Conservation (phyloP, 768 basidiomycete species). For the Trichaptum fuscoviolaceum region DNA sequence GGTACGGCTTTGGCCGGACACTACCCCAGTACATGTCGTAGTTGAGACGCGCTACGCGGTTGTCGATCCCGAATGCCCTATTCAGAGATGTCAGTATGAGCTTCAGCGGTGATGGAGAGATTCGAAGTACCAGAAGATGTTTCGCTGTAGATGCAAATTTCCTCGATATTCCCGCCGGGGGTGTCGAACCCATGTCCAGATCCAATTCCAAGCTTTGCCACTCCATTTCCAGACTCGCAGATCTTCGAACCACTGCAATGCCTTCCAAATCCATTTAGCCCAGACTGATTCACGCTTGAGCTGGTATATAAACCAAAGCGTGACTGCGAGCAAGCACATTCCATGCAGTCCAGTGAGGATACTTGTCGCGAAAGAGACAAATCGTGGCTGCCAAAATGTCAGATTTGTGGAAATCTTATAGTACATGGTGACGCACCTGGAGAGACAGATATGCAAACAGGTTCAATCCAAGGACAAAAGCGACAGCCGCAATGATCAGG, state of each 20-base stretch:
- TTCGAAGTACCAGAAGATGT: background rate
- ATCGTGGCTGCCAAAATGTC: background rate
- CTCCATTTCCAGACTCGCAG: background rate
- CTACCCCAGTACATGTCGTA: background rate
- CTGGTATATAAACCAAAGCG: background rate
- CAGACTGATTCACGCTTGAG: background rate
- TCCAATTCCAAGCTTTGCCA: background rate
- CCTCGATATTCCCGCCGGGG: background rate
- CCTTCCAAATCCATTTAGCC: background rate
- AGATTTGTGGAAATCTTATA: background rate
- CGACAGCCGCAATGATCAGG: background rate
- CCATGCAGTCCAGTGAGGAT: background rate
- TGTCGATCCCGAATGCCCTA: background rate
- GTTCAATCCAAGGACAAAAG: background rate
- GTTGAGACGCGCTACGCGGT: background rate
- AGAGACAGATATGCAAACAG: background rate
- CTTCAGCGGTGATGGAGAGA: background rate
- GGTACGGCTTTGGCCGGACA: background rate
- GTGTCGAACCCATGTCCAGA: background rate
- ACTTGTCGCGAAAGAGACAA: background rate
- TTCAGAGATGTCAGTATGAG: background rate
- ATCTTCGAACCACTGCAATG: background rate
- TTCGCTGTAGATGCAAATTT: background rate
- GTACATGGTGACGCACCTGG: background rate
- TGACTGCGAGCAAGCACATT: background rate